Conservation (phyloP, 2,329 filamentous ascomycete genomes). For the Akanthomyces lecanii region DNA sequence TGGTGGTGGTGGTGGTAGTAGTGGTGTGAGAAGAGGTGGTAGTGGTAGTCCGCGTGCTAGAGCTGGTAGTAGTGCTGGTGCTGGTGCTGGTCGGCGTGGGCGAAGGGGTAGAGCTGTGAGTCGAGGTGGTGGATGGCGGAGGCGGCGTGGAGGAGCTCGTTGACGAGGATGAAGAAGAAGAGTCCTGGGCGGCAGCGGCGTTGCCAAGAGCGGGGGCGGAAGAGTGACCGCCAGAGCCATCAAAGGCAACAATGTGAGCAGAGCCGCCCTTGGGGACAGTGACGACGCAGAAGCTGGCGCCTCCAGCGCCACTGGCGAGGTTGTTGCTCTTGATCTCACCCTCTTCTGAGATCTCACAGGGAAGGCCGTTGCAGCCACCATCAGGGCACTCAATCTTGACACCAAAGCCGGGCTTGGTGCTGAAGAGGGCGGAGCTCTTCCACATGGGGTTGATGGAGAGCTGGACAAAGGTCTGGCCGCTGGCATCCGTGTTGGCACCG, state of each 20-base stretch:
- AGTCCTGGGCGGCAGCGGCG: conserved; percentile 20
- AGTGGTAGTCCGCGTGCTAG: conserved; percentile 12
- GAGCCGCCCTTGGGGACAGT: conserved; percentile 64
- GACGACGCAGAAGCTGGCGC: conserved; percentile 69
- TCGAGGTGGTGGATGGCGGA: conserved; percentile 23
- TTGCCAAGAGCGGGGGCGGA: conserved; percentile 7
- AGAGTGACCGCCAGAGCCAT: conserved; percentile 25
- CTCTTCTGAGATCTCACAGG: conserved; percentile 66
- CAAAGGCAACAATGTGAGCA: conserved; percentile 63
- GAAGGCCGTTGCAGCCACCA: conserved; percentile 65
- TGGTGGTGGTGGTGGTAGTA: conserved; percentile 11
- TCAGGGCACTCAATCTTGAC: conserved; percentile 66
- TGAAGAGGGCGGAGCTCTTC: conserved; percentile 50
- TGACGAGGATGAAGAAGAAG: conserved; percentile 19
- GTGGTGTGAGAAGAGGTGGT: conserved; percentile 15
- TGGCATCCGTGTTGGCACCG: conserved; percentile 64
- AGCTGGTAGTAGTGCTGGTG: conserved; percentile 1
- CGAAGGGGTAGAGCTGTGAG: conserved; percentile 27
- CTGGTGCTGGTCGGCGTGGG: conserved; percentile 21
- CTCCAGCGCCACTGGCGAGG: conserved; percentile 58
- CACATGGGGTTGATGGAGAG: conserved; percentile 76
- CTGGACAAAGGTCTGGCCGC: conserved; percentile 68
- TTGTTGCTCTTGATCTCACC: conserved; percentile 56
- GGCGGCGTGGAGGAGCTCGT: conserved; percentile 16
- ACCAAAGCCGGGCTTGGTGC: conserved; percentile 60